Conservation (phyloP, 1,284 basidiomycete genomes). For the Leccinum griseonigrum region DNA sequence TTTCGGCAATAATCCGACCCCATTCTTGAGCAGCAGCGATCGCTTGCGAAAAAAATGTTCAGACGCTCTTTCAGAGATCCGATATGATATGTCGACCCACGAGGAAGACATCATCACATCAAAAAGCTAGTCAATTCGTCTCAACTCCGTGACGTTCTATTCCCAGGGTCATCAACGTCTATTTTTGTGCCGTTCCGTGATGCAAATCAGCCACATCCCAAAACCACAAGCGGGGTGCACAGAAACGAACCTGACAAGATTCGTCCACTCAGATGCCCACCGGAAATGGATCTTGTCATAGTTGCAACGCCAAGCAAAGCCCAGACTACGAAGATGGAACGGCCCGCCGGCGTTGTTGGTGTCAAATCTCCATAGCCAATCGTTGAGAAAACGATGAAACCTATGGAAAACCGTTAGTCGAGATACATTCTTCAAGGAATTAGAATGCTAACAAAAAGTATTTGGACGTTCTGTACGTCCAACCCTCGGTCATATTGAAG, state of each 20-base stretch:
- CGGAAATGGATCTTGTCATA: slow-evolving; percentile 70
- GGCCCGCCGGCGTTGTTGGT: slow-evolving; percentile 63
- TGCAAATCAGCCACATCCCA: neutral
- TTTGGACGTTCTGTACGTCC: slow-evolving; percentile 51
- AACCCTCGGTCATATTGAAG: slow-evolving; percentile 51
- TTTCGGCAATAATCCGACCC: slow-evolving; percentile 13
- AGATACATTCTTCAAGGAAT: slow-evolving; percentile 2
- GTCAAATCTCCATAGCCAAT: slow-evolving; percentile 71
- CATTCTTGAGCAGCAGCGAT: slow-evolving; percentile 21
- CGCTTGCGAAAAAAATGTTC: slow-evolving; percentile 20
- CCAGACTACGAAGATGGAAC: slow-evolving; percentile 81
- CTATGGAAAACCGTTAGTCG: slow-evolving; percentile 28
- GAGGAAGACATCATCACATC: neutral
- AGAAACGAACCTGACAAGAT: slow-evolving; percentile 43
- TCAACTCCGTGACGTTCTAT: slow-evolving; percentile 51
- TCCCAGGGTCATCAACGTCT: slow-evolving; percentile 52
- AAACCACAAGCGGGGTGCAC: neutral
- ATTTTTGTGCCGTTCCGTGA: neutral
- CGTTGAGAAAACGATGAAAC: slow-evolving; percentile 62
- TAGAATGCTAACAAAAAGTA: slow-evolving; percentile 65
- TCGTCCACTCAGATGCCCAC: slow-evolving; percentile 41
- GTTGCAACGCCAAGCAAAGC: slow-evolving; percentile 76
- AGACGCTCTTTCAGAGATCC: slow-evolving; percentile 30
- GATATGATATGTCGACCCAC: slow-evolving; percentile 3
- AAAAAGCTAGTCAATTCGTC: neutral